phyloP scores from a whole-genome alignment of 345 rosid species.

The Syzygium aqueum region DNA sequence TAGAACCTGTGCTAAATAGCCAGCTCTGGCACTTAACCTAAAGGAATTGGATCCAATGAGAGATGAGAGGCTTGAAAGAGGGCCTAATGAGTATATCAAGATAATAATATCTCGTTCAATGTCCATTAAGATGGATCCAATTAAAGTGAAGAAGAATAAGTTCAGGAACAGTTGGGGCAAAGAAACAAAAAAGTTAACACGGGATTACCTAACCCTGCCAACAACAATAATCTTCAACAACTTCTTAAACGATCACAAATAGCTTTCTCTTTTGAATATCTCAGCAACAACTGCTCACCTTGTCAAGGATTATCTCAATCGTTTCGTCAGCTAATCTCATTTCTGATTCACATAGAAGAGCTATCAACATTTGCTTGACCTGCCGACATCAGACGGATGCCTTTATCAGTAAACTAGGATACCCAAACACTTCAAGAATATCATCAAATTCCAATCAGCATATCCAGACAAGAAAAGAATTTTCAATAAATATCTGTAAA shows the following conservation, averaged over 20 bases:
- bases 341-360: slow-evolving; percentile 90
- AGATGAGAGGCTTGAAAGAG: not conserved
- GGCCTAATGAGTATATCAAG: not conserved
- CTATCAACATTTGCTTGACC: slow-evolving; percentile 98
- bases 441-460: not conserved
- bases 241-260: not conserved
- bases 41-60: not conserved
- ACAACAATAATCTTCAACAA: not conserved
- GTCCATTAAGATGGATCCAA: not conserved
- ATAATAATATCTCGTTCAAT: not conserved
- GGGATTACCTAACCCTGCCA: not conserved
- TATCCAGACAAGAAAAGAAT: not conserved
- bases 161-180: not conserved
- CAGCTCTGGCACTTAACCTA: not conserved
- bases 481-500: not conserved
- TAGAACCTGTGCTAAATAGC: not conserved
- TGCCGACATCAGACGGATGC: slow-evolving; percentile 16
- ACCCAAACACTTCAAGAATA: not conserved
- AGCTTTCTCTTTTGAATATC: not conserved
- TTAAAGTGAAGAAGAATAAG: not conserved
- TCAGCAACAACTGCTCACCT: slow-evolving; percentile 32
- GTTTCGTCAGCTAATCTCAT: slow-evolving; percentile 96
- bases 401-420: not conserved
- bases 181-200: not conserved
- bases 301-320: slow-evolving; percentile 86